Percentiles rank a stretch among this genome's conserved stretches.
These are phyloP conservation scores for apple (Malus domestica) DNA, from an alignment of 306 rosid genomes.

Conservation along the genomic window DNA sequence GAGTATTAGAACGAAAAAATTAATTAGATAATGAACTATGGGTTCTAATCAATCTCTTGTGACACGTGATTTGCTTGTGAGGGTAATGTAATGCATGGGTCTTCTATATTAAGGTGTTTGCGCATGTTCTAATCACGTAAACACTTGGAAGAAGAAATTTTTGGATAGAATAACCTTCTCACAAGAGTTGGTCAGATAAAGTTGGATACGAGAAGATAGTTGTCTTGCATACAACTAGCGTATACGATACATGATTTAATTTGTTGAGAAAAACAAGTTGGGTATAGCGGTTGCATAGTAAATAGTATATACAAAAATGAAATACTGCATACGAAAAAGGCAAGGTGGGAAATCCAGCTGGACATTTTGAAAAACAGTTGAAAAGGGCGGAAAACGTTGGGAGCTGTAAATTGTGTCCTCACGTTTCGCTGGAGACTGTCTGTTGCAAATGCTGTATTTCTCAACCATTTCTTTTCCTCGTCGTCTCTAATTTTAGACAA, in stretches of 20 bases:
- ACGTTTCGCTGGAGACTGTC: conserved; percentile 24
- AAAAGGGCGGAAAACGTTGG: conserved; percentile 19
- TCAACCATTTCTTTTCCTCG: conserved; percentile 13
- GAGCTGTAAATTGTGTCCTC: conserved; percentile 22
- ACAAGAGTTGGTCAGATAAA: background rate
- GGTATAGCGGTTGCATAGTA: background rate
- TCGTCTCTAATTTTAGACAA: conserved; percentile 28
- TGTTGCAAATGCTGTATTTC: conserved; percentile 14
- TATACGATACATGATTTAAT: background rate
- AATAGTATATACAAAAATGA: background rate
- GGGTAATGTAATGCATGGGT: too few relatives aligned
- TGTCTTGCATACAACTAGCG: background rate
- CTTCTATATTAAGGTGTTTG: background rate
- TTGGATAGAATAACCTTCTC: background rate
- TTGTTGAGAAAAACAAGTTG: too few relatives aligned
- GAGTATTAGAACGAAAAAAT: too few relatives aligned
- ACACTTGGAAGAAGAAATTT: too few relatives aligned
- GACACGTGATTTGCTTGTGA: too few relatives aligned
- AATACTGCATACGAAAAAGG: background rate
- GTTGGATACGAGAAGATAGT: background rate
- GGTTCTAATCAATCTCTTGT: too few relatives aligned
- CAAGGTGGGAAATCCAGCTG: background rate
- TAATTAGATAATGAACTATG: too few relatives aligned
- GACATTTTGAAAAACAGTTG: conserved; percentile 5
- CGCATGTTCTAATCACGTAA: background rate